phyloP scores from a whole-genome alignment of 768 basidiomycete genomes.

The Galerina marginata region DNA sequence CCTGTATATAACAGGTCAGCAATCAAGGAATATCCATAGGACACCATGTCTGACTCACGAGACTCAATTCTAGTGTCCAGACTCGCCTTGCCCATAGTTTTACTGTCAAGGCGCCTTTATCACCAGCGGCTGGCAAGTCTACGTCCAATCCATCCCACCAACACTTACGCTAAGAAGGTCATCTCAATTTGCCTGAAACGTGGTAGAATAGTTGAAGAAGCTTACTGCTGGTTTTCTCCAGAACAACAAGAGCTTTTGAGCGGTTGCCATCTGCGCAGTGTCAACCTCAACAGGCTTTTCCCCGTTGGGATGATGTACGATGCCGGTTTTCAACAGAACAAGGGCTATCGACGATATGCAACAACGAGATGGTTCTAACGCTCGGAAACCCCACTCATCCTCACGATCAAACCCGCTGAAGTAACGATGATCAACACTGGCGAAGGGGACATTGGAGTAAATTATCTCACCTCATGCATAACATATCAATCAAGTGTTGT shows the following conservation, averaged over 20 bases:
- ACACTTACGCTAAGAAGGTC: constrained; percentile 80
- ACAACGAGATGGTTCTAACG: constrained; percentile 93
- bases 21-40: not conserved
- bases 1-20: constrained; percentile 18
- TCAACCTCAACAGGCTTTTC: constrained; percentile 84
- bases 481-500: constrained; percentile 99
- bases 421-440: constrained; percentile 12
- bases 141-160: constrained; percentile 99
- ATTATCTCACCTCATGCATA: constrained; percentile 89
- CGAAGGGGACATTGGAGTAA: constrained; percentile 1
- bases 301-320: constrained; percentile 73
- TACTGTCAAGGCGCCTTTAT: constrained; percentile 57
- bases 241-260: constrained; percentile 95
- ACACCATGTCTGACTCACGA: constrained; percentile 57
- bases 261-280: constrained; percentile 92
- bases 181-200: constrained; percentile 11
- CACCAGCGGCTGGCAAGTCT: constrained; percentile 68
- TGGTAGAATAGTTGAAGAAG: constrained; percentile 26
- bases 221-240: constrained; percentile 99
- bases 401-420: constrained; percentile 93
- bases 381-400: constrained; percentile 98
- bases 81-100: constrained; percentile 98
- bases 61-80: constrained; percentile 96
- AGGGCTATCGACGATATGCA: constrained; percentile 99
- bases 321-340: constrained; percentile 96